Percentiles rank a stretch among this genome's conserved stretches.
These are phyloP conservation scores for Candida glaebosa DNA, from an alignment of 805 yeast genomes.

Conservation along the genomic window DNA sequence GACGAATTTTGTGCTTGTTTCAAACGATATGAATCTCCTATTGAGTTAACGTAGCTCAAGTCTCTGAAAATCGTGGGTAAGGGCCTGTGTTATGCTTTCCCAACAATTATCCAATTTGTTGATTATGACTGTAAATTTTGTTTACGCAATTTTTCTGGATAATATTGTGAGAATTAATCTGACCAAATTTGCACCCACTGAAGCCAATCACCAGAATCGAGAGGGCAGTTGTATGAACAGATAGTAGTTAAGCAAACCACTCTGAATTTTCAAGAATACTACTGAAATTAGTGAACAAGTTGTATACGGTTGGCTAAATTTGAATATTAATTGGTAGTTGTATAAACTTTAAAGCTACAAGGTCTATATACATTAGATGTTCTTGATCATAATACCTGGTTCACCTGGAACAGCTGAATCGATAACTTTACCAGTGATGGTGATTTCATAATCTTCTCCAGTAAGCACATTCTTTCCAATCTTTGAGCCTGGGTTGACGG, in stretches of 20 bases:
- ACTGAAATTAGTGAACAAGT: too few relatives aligned
- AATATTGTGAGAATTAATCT: too few relatives aligned
- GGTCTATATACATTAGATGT: conserved; percentile 36
- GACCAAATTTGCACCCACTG: too few relatives aligned
- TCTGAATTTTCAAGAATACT: too few relatives aligned
- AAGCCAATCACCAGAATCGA: too few relatives aligned
- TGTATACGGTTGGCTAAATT: too few relatives aligned
- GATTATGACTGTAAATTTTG: background rate
- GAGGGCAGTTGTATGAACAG: too few relatives aligned
- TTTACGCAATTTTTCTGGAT: background rate
- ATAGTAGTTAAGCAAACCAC: too few relatives aligned
- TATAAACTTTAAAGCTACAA: background rate
- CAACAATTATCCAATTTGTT: background rate
- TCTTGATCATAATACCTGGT: conserved; percentile 80
- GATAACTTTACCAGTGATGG: conserved; percentile 61
- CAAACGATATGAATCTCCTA: background rate
- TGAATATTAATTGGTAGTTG: background rate
- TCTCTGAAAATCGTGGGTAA: too few relatives aligned
- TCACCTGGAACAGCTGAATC: conserved; percentile 89
- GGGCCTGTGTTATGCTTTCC: background rate
- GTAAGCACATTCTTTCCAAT: conserved; percentile 64
- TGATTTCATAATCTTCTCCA: conserved; percentile 66
- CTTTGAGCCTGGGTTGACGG: conserved; percentile 60
- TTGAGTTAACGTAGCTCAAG: background rate
- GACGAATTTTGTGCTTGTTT: background rate